These are phyloP conservation scores for Coprinellus micaceus DNA, from an alignment of 768 basidiomycete genomes.

Conservation along the genomic window DNA sequence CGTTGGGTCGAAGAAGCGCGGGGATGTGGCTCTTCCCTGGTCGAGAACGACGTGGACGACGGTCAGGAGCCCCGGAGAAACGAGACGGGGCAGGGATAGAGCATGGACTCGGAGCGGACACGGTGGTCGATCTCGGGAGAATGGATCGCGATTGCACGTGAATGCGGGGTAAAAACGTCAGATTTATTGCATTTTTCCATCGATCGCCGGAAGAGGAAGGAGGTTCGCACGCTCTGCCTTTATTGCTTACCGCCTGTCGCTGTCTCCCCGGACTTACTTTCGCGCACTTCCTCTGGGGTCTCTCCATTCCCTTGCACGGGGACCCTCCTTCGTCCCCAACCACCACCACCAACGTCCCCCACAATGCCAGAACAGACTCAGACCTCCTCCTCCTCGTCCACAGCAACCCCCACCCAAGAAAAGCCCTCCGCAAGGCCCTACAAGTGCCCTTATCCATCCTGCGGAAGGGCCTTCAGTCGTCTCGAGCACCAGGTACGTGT, in stretches of 20 bases:
- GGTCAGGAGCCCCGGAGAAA: no score
- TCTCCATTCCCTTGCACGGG: neutral
- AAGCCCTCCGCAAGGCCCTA: conserved; percentile 65
- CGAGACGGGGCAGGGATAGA: no score
- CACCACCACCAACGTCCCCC: neutral
- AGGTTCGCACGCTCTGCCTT: neutral
- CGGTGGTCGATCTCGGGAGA: neutral
- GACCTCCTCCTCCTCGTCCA: conserved; percentile 11
- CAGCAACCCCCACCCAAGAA: conserved; percentile 19
- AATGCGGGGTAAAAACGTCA: conserved; percentile 1
- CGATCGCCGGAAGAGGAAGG: neutral
- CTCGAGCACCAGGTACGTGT: conserved; percentile 86
- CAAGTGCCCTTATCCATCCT: conserved; percentile 91
- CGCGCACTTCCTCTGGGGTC: neutral
- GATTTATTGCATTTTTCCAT: neutral
- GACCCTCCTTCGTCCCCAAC: neutral
- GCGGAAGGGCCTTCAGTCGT: conserved; percentile 92
- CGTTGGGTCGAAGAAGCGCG: neutral
- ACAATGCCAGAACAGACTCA: conserved; percentile 13
- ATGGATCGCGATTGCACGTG: neutral
- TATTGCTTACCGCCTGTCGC: neutral
- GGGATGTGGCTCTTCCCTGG: neutral
- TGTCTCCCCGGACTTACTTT: neutral
- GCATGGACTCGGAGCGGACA: neutral
- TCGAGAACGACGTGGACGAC: no score